A percentile compares a stretch with the other conserved stretches of the same genome.
Conservation (phyloP, 176 grass and related monocot species). For the Aegilops tauschii region DNA sequence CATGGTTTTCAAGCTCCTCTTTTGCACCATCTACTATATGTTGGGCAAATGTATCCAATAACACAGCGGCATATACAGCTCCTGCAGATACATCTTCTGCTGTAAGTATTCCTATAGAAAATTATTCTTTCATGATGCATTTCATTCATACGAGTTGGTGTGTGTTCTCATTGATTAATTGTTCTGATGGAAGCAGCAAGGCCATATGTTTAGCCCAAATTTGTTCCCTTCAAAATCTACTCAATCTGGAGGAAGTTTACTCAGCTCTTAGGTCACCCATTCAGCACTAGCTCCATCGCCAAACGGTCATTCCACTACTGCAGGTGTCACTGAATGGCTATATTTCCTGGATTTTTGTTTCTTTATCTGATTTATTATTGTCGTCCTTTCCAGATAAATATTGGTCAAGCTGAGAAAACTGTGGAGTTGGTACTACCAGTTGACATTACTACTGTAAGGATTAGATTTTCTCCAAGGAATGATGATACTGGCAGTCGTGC, state of each 20-base stretch:
- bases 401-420: background rate
- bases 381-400: background rate
- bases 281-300: slow-evolving; percentile 1
- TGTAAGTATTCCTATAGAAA: slow-evolving; percentile 6
- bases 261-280: slow-evolving; percentile 1
- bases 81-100: background rate
- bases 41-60: background rate
- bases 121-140: background rate
- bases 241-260: background rate
- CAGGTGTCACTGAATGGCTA: slow-evolving; percentile 1
- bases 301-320: background rate
- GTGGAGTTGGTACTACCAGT: slow-evolving; percentile 21
- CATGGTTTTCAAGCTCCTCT: background rate
- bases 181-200: background rate
- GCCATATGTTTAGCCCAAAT: background rate
- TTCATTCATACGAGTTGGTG: background rate
- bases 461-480: slow-evolving; percentile 23
- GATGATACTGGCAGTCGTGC: background rate
- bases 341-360: background rate
- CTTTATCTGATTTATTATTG: slow-evolving; percentile 12
- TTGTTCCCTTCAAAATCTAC: background rate
- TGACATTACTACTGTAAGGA: background rate
- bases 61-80: slow-evolving; percentile 9
- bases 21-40: background rate
- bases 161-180: background rate